These are phyloP conservation scores for Buddleja alternifolia DNA, from an alignment of 257 asterid genomes.

Conservation along the genomic window DNA sequence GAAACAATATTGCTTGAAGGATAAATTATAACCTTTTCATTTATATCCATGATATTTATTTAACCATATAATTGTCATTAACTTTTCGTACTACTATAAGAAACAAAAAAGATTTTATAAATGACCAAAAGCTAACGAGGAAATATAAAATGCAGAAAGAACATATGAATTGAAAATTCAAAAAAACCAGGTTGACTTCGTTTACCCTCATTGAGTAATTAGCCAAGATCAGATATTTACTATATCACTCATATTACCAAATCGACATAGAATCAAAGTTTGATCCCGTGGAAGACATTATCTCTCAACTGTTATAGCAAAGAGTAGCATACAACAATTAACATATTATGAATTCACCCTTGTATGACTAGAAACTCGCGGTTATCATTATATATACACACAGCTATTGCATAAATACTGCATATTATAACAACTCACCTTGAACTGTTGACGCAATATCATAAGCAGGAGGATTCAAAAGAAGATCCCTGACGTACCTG, in stretches of 20 bases:
- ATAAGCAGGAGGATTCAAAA: constrained; percentile 93
- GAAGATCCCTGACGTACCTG: constrained; percentile 91
- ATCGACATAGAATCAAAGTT: not conserved
- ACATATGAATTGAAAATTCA: too few relatives aligned
- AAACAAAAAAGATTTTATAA: not conserved
- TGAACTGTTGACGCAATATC: constrained; percentile 82
- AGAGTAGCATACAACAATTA: not conserved
- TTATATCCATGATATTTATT: too few relatives aligned
- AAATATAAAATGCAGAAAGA: not conserved
- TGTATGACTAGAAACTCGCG: constrained; percentile 20
- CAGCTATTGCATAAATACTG: not conserved
- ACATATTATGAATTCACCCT: not conserved
- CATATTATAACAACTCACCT: constrained; percentile 44
- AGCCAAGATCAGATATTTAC: not conserved
- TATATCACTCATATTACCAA: not conserved
- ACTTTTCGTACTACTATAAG: not conserved
- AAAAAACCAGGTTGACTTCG: constrained; percentile 12
- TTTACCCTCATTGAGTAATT: not conserved
- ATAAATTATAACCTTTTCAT: too few relatives aligned
- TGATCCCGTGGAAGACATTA: not conserved
- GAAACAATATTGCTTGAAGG: too few relatives aligned
- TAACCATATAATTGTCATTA: not conserved
- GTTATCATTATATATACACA: not conserved
- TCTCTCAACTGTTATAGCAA: not conserved
- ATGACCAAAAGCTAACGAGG: not conserved